Percentiles rank a stretch among this genome's conserved stretches.
phyloP scores from a whole-genome alignment of 352 stramenopile genomes.

The Globisporangium viniferum region DNA sequence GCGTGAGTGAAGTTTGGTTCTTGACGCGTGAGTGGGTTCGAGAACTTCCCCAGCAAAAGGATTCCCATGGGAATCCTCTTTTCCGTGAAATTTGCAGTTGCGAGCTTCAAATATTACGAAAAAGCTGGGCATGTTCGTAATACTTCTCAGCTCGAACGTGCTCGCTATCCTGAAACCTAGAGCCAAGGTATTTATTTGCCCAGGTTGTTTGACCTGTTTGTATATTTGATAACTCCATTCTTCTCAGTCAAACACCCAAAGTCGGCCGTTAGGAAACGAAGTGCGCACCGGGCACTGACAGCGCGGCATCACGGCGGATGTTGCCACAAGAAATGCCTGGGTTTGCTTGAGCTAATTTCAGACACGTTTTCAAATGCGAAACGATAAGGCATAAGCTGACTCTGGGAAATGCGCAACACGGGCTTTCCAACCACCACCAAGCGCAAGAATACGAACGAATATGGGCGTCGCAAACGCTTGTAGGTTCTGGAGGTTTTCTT shows the following conservation, averaged over 20 bases:
- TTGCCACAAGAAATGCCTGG: neutral
- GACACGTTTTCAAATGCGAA: neutral
- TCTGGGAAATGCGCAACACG: neutral
- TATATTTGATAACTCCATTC: neutral
- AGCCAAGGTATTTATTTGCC: too few species aligned
- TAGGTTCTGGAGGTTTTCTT: neutral
- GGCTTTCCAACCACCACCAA: neutral
- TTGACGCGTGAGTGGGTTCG: neutral
- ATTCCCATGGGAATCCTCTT: neutral
- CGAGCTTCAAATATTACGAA: neutral
- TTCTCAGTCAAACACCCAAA: neutral
- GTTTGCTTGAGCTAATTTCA: neutral
- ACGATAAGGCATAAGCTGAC: neutral
- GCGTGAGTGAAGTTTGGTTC: conserved; percentile 9
- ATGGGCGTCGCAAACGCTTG: too few species aligned
- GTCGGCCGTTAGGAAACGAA: neutral
- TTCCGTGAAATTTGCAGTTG: neutral
- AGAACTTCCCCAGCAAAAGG: neutral
- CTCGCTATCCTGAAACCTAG: neutral
- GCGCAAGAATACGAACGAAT: too few species aligned
- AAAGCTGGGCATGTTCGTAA: neutral
- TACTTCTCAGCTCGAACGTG: neutral
- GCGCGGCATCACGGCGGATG: neutral
- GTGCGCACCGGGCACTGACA: conserved; percentile 2
- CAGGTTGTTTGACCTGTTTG: neutral